These are phyloP conservation scores for Stemphylium beticola DNA, from an alignment of 2,329 filamentous ascomycete genomes.

Conservation along the genomic window DNA sequence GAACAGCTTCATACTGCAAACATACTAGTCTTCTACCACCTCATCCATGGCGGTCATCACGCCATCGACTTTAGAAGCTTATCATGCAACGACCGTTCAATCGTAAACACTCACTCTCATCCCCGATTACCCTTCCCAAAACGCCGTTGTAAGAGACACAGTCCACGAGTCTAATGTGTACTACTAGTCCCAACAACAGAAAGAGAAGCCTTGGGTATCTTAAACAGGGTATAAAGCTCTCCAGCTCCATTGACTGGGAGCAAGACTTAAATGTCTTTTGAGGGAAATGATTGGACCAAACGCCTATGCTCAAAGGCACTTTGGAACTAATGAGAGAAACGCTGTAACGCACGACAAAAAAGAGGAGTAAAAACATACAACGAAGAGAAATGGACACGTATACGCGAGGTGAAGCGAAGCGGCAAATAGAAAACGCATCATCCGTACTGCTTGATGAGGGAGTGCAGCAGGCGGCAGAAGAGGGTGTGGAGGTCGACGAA, in stretches of 20 bases:
- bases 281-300: conserved; percentile 10
- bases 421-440: conserved; percentile 13
- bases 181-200: conserved; percentile 18
- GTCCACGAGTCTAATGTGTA: conserved; percentile 21
- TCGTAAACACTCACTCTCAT: conserved; percentile 7
- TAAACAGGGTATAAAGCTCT: conserved; percentile 31
- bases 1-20: conserved; percentile 8
- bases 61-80: conserved; percentile 2
- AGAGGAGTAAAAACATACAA: conserved; percentile 24
- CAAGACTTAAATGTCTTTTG: conserved; percentile 7
- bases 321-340: conserved; percentile 32
- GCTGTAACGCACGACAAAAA: conserved; percentile 18
- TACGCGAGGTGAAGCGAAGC: conserved; percentile 6
- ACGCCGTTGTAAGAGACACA: conserved; percentile 16
- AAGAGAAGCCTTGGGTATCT: conserved; percentile 33
- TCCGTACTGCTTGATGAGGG: conserved; percentile 49
- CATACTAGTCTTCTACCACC: conserved; percentile 4
- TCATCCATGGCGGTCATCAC: conserved; percentile 5
- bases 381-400: conserved; percentile 24
- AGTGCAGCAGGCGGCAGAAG: conserved; percentile 53
- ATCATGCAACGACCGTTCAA: conserved; percentile 4
- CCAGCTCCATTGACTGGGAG: conserved; percentile 5
- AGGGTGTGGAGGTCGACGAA: conserved; percentile 64
- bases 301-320: conserved; percentile 28
- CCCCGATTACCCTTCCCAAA: conserved; percentile 10